These are phyloP conservation scores for Parafenestella ontariensis DNA, from an alignment of 2,329 filamentous ascomycete species.

Conservation along the genomic window DNA sequence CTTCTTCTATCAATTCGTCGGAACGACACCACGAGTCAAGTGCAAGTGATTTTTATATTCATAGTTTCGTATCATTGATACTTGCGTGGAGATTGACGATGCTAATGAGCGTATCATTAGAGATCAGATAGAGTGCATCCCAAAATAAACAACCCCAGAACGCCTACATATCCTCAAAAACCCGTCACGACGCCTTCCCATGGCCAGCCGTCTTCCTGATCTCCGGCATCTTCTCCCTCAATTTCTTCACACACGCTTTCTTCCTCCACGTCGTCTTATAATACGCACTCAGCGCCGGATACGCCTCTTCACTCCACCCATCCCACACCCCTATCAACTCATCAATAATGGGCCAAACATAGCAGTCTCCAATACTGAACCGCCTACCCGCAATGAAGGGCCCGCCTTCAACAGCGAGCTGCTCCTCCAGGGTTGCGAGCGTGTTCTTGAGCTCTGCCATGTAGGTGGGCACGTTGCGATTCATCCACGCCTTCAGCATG, in stretches of 20 bases:
- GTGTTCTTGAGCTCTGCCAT: constrained; percentile 16
- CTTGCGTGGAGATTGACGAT: too few species aligned
- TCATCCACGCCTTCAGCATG: constrained; percentile 27
- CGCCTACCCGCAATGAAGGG: constrained; percentile 40
- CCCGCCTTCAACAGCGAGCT: constrained; percentile 15
- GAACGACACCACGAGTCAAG: too few species aligned
- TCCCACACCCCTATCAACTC: constrained; percentile 30
- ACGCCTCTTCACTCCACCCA: constrained; percentile 28
- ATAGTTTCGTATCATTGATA: too few species aligned
- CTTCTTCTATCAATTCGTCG: too few species aligned
- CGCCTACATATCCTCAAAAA: too few species aligned
- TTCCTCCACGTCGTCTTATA: constrained; percentile 40
- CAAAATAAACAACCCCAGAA: too few species aligned
- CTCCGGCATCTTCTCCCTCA: constrained; percentile 19
- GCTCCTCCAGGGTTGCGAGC: constrained; percentile 31
- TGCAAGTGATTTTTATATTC: too few species aligned
- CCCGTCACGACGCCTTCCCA: too few species aligned
- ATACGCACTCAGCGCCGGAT: constrained; percentile 31
- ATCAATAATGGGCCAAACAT: constrained; percentile 43
- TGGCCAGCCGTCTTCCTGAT: too few species aligned
- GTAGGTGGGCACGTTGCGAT: constrained; percentile 18
- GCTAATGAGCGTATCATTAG: too few species aligned
- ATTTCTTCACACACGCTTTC: constrained; percentile 38
- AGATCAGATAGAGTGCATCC: too few species aligned
- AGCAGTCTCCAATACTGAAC: constrained; percentile 44